Conservation (phyloP, 768 basidiomycete genomes). For the Neoboletus subvelutipes region DNA sequence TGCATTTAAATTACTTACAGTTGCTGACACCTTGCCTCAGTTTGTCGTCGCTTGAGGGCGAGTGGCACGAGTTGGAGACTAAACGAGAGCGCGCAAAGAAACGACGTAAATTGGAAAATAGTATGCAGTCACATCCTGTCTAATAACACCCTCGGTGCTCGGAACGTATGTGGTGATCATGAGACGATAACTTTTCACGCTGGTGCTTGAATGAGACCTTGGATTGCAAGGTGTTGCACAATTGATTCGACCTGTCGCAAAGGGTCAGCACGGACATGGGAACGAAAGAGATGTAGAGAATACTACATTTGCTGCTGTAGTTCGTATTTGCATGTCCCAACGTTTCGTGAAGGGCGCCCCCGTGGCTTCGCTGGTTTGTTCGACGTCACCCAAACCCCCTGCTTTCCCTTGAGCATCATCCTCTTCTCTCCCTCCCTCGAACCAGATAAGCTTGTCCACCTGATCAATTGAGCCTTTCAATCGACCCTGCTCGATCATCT, state of each 20-base stretch:
- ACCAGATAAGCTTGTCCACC: conserved; percentile 91
- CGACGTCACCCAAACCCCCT: conserved; percentile 85
- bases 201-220: conserved; percentile 53
- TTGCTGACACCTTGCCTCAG: conserved; percentile 39
- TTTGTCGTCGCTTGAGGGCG: conserved; percentile 79
- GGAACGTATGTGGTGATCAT: conserved; percentile 16
- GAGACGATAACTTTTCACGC: conserved; percentile 19
- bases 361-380: conserved; percentile 84
- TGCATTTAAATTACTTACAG: not conserved
- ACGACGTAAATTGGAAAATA: conserved; percentile 62
- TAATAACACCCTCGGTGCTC: conserved; percentile 25
- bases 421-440: conserved; percentile 83
- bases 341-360: conserved; percentile 89
- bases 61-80: conserved; percentile 98
- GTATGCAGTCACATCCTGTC: conserved; percentile 37
- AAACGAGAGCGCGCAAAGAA: conserved; percentile 88
- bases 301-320: conserved; percentile 82
- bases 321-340: conserved; percentile 93
- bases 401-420: conserved; percentile 94
- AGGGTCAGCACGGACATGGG: conserved; percentile 1
- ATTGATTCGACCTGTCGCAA: conserved; percentile 74
- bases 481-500: conserved; percentile 98
- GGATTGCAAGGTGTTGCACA: conserved; percentile 77
- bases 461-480: conserved; percentile 94
- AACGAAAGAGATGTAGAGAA: not conserved